Percentiles rank a stretch among this genome's conserved stretches.
Evolutionary conservation across 495 filamentous ascomycete genomes (phyloP).

Genomic region (Trichoderma erinaceum): DNA sequence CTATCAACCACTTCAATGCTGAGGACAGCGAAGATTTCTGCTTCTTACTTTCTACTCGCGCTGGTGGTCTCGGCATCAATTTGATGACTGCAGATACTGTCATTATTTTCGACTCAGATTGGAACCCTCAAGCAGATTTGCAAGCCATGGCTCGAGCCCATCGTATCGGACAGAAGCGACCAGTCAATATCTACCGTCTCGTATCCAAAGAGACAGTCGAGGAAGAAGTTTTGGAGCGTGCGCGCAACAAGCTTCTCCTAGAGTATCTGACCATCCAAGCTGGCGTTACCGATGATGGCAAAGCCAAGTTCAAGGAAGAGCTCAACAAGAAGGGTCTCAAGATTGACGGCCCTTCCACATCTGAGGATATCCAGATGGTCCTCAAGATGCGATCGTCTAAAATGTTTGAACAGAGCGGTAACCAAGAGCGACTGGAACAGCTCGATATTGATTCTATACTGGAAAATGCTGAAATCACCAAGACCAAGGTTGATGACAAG

Average conservation of each 20-base stretch:
- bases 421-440: conserved; percentile 92
- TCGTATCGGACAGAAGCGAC: conserved; percentile 91
- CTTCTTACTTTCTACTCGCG: conserved; percentile 90
- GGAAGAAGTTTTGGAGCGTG: conserved; percentile 92
- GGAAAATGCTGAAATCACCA: conserved; percentile 89
- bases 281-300: conserved; percentile 88
- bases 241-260: conserved; percentile 96
- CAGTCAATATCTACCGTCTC: conserved; percentile 89
- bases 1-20: conserved; percentile 97
- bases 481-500: conserved; percentile 73
- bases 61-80: conserved; percentile 95
- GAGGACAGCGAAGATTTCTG: conserved; percentile 91
- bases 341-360: conserved; percentile 69
- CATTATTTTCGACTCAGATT: conserved; percentile 96
- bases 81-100: conserved; percentile 98
- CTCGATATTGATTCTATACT: conserved; percentile 98
- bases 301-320: conserved; percentile 55
- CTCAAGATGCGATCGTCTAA: conserved; percentile 89
- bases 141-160: conserved; percentile 98
- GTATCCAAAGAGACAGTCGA: conserved; percentile 98
- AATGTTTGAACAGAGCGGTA: conserved; percentile 95
- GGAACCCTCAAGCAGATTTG: conserved; percentile 97
- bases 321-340: conserved; percentile 49
- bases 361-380: conserved; percentile 87
- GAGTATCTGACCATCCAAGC: conserved; percentile 97